Evolutionary conservation across 2,329 filamentous ascomycete species (phyloP), one percentile per base, ranked within the genome.

Genomic region (Exophiala mesophila): DNA sequence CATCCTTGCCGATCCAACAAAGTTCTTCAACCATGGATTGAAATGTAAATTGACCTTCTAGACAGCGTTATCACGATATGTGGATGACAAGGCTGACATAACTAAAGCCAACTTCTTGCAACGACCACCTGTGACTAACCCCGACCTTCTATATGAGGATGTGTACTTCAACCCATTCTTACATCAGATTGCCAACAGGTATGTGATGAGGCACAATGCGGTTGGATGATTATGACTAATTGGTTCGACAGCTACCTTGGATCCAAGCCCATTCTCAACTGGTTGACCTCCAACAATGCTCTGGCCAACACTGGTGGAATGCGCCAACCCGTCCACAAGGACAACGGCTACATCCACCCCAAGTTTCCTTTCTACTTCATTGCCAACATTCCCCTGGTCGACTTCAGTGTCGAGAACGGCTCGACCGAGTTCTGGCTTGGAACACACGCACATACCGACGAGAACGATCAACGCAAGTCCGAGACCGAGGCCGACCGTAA

Each of bases 141-240:
- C n/a, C n/a, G n/a, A n/a, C n/a, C n/a, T n/a, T n/a, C n/a, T n/a
- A n/a, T n/a, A n/a, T n/a, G n/a, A n/a, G n/a, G n/a, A n/a, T n/a
- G n/a, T n/a, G n/a, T 68, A 66, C 48, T 68, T 67, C 55, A 68
- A 68, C 45, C 56, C 61, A 0, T 67, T 64, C 44, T 56, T 68
- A 15, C 56, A 67, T 18, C 65, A 69, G 39, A 39, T 67, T 2
- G 62, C 62, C 37, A 67, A 66, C 45, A 57, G 57, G 62, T 66
- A 36, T 45, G 61, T 57, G 3, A 15, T 21, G 10, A 15, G 13
- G 9, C 16, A n/a, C 13, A 20, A 34, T 44, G 24, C 32, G n/a
- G n/a, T 20, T 17, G 16, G 3, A n/a, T n/a, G n/a, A n/a, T n/a
- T n/a, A n/a, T n/a, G n/a, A n/a, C n/a, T n/a, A n/a, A n/a, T n/a